Evolutionary conservation across 192 early-diverging fungal genomes (phyloP).

Genomic region (Coemansia sp.): DNA sequence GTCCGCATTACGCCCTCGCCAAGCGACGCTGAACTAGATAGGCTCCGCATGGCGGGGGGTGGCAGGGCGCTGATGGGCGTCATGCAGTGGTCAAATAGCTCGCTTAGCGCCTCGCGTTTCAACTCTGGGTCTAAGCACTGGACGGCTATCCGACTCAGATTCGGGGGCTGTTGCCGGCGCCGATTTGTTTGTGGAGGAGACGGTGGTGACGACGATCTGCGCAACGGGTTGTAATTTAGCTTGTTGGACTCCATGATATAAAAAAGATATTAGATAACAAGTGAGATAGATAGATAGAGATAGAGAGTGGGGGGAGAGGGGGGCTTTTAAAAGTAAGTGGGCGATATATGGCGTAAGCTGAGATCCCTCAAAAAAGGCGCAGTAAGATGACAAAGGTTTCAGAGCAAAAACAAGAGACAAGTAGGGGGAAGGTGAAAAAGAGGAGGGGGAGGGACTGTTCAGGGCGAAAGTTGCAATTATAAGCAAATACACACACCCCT

Average conservation of each 20-base stretch:
- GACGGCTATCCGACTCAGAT: slow-evolving; percentile 24
- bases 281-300: background rate
- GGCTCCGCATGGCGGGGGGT: background rate
- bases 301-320: background rate
- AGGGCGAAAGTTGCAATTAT: background rate
- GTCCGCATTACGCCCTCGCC: slow-evolving; percentile 14
- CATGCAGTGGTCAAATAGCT: slow-evolving; percentile 57
- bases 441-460: background rate
- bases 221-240: background rate
- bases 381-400: background rate
- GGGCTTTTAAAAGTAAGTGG: background rate
- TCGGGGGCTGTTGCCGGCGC: background rate
- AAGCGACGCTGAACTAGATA: background rate
- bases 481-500: background rate
- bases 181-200: background rate
- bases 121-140: slow-evolving; percentile 47
- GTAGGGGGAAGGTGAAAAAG: background rate
- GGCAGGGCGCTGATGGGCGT: slow-evolving; percentile 23
- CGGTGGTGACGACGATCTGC: slow-evolving; percentile 17
- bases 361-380: background rate
- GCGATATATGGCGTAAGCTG: background rate
- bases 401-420: background rate
- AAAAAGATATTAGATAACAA: background rate
- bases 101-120: slow-evolving; percentile 52
- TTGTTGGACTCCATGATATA: slow-evolving; percentile 2